Conservation (phyloP, 257 asterid genomes). For the Anisodus tanguticus region DNA sequence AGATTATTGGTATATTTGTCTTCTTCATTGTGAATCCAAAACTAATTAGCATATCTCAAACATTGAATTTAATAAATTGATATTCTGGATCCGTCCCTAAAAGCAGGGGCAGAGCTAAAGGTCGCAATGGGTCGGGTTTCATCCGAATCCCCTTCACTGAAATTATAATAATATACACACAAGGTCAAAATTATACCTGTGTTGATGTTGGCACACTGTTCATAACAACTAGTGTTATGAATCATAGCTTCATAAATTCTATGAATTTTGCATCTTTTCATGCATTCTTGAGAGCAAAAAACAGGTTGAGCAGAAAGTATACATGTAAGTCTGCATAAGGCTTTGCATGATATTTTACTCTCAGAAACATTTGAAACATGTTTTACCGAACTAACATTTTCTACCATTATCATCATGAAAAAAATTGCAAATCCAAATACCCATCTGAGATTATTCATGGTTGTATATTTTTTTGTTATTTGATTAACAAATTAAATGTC, state of each 20-base stretch:
- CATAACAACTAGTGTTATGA: constrained; percentile 12
- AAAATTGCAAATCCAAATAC: not conserved
- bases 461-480: not conserved
- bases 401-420: not conserved
- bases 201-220: not conserved
- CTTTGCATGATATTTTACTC: constrained; percentile 16
- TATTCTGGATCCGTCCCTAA: not conserved
- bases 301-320: not conserved
- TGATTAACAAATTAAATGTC: not conserved
- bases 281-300: not conserved
- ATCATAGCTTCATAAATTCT: constrained; percentile 14
- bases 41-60: not conserved
- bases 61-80: not conserved
- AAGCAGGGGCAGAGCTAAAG: not conserved
- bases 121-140: too few relatives aligned
- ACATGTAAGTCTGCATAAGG: constrained; percentile 24
- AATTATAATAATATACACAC: not conserved
- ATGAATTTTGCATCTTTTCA: constrained; percentile 10
- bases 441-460: constrained; percentile 17
- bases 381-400: not conserved
- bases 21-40: not conserved
- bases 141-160: not conserved
- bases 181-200: not conserved
- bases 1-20: too few relatives aligned
- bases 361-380: too few relatives aligned